A percentile compares a stretch with the other conserved stretches of the same genome.
Evolutionary conservation across 345 rosid species (phyloP).

Genomic region (Eucalyptus sp.): DNA sequence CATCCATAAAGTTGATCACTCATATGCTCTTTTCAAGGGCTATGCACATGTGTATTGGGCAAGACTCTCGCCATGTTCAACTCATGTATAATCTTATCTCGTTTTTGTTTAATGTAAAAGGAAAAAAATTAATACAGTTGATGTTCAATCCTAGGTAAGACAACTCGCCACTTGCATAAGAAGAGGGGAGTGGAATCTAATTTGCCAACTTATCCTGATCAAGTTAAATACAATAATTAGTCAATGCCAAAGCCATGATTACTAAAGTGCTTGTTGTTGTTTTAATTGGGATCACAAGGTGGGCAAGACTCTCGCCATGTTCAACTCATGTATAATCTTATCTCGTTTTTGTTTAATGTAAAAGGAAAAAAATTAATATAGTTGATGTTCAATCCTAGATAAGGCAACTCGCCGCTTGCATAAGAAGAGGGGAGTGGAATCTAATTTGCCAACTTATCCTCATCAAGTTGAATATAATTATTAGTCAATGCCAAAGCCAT

Average conservation of each 20-base stretch:
- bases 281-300: no score
- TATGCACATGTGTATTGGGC: not conserved
- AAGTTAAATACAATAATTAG: not conserved
- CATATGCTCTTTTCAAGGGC: not conserved
- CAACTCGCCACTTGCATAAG: no score
- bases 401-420: not conserved
- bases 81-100: no score
- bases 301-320: not conserved
- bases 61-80: no score
- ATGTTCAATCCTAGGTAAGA: no score
- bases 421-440: not conserved
- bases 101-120: not conserved
- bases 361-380: not conserved
- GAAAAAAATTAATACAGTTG: not conserved
- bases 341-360: not conserved
- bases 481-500: no score
- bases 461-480: no score
- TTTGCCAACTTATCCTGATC: no score
- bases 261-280: no score
- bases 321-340: not conserved
- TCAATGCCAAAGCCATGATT: not conserved
- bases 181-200: no score
- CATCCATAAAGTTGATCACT: not conserved
- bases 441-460: no score
- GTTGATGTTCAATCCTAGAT: not conserved